These are phyloP conservation scores for Pezicula carpinea DNA, from an alignment of 2,329 filamentous ascomycete genomes.

Conservation along the genomic window DNA sequence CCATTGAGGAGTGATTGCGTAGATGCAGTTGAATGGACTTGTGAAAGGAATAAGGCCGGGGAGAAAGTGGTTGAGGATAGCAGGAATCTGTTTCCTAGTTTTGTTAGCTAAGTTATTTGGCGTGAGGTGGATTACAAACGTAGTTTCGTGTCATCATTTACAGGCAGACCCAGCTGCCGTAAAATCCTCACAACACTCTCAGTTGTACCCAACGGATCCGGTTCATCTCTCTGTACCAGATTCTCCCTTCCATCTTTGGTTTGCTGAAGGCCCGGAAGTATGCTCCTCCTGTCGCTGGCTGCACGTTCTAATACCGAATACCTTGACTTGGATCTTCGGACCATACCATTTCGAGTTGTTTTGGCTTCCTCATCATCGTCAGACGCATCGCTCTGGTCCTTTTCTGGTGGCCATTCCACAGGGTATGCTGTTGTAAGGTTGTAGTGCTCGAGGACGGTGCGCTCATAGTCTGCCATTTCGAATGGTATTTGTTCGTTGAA, in stretches of 20 bases:
- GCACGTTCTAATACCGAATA: constrained; percentile 81
- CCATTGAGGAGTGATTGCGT: constrained; percentile 77
- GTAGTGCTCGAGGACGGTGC: constrained; percentile 82
- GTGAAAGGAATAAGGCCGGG: constrained; percentile 83
- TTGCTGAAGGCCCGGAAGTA: constrained; percentile 61
- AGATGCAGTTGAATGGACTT: constrained; percentile 82
- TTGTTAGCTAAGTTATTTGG: constrained; percentile 13
- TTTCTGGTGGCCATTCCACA: constrained; percentile 79
- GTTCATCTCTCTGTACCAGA: constrained; percentile 83
- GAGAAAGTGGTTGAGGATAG: constrained; percentile 95
- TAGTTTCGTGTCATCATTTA: constrained; percentile 78
- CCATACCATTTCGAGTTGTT: constrained; percentile 39
- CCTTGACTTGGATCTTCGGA: constrained; percentile 64
- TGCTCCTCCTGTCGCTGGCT: constrained; percentile 63
- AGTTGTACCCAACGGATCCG: constrained; percentile 82
- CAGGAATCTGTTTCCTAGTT: constrained; percentile 79
- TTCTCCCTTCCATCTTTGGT: constrained; percentile 66
- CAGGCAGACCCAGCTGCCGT: constrained; percentile 68
- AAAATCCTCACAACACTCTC: constrained; percentile 82
- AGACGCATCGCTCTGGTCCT: constrained; percentile 65
- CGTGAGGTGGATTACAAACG: constrained; percentile 47
- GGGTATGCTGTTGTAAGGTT: constrained; percentile 76
- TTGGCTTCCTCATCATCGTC: constrained; percentile 44
- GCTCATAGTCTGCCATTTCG: constrained; percentile 65
- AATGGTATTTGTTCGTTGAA: not conserved